Percentiles rank a stretch among this genome's conserved stretches.
phyloP scores from a whole-genome alignment of 2,329 filamentous ascomycete genomes.

The Pleurostoma richardsiae region DNA sequence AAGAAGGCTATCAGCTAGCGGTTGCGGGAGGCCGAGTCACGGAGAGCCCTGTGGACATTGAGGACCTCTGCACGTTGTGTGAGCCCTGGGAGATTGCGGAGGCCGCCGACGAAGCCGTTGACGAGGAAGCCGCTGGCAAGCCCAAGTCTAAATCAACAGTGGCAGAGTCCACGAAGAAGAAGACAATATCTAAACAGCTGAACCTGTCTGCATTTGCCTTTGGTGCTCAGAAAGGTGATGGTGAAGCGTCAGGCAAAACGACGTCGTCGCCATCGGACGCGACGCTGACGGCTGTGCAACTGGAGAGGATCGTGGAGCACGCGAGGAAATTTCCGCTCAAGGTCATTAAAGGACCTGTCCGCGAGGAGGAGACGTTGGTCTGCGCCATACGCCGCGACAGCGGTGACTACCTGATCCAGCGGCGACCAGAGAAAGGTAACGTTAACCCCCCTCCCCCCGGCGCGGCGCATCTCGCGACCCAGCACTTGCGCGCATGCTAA shows the following conservation, averaged over 20 bases:
- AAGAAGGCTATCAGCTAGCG: constrained; percentile 29
- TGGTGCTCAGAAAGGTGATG: not conserved
- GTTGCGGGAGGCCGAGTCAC: constrained; percentile 18
- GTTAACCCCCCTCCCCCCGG: not conserved
- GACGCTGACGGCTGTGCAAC: too few relatives aligned
- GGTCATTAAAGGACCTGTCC: constrained; percentile 44
- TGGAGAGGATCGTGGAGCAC: constrained; percentile 34
- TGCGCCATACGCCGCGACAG: constrained; percentile 41
- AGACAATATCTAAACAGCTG: not conserved
- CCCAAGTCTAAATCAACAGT: not conserved
- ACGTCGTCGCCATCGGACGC: too few relatives aligned
- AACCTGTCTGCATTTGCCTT: too few relatives aligned
- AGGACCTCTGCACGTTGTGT: constrained; percentile 45
- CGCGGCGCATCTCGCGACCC: not conserved
- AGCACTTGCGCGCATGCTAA: not conserved
- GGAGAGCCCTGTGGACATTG: constrained; percentile 33
- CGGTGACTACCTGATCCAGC: constrained; percentile 40
- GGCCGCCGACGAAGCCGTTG: constrained; percentile 12
- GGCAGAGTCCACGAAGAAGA: not conserved
- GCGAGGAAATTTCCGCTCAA: constrained; percentile 47
- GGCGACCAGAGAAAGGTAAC: constrained; percentile 41
- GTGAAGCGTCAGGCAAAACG: too few relatives aligned
- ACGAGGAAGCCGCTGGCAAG: constrained; percentile 8
- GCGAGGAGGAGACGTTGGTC: constrained; percentile 47
- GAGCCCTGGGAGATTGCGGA: constrained; percentile 35